These are phyloP conservation scores for Cupressus sempervirens DNA, from an alignment of 75 land plant species.

Conservation along the genomic window DNA sequence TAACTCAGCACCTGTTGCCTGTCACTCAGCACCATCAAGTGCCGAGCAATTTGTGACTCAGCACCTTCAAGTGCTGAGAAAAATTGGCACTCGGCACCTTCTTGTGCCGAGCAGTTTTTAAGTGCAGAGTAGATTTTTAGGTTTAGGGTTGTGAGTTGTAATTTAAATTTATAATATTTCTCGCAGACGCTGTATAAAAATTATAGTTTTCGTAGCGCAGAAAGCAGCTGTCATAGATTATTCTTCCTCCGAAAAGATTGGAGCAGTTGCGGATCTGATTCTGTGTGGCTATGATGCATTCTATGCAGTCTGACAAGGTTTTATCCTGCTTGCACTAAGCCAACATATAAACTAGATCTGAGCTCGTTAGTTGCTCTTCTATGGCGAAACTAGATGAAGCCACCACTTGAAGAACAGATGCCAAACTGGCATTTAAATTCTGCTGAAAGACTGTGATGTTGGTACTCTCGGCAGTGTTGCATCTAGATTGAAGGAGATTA, in stretches of 20 bases:
- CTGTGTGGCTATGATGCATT: conserved; percentile 21
- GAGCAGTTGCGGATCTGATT: conserved; percentile 21
- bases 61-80: too few relatives aligned
- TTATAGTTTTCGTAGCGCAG: conserved; percentile 33
- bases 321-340: conserved; percentile 35
- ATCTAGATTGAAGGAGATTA: conserved; percentile 16
- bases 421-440: conserved; percentile 25
- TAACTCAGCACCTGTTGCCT: too few relatives aligned
- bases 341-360: conserved; percentile 27
- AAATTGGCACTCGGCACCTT: too few relatives aligned
- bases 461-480: conserved; percentile 33
- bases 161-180: too few relatives aligned
- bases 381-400: conserved; percentile 21
- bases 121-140: too few relatives aligned
- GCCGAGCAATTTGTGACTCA: too few relatives aligned
- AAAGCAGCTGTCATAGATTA: conserved; percentile 39
- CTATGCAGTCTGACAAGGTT: conserved; percentile 24
- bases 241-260: conserved; percentile 31
- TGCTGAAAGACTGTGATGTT: conserved; percentile 16
- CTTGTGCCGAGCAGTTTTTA: too few relatives aligned
- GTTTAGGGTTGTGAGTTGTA: too few relatives aligned
- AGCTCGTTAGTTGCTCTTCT: conserved; percentile 1
- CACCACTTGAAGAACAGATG: conserved; percentile 5
- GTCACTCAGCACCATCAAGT: too few relatives aligned
- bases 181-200: too few relatives aligned